These are phyloP conservation scores for Phytophthora meadii DNA, from an alignment of 352 stramenopile genomes.

Conservation along the genomic window DNA sequence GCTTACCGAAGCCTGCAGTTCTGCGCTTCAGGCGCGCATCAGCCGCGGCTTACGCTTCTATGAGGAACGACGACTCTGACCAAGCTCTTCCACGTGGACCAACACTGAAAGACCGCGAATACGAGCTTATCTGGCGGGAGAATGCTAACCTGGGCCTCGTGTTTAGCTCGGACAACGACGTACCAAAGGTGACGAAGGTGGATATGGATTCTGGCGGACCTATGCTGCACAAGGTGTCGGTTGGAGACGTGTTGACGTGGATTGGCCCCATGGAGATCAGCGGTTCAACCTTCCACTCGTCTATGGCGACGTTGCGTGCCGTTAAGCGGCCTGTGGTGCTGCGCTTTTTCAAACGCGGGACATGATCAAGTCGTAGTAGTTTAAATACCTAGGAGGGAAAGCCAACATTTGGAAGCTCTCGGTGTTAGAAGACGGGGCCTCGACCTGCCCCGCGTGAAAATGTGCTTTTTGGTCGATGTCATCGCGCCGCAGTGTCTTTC, in stretches of 20 bases:
- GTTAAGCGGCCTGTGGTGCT: constrained; percentile 85
- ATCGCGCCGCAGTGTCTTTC: constrained; percentile 14
- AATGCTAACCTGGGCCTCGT: constrained; percentile 86
- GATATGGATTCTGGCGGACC: constrained; percentile 78
- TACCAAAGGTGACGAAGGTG: constrained; percentile 85
- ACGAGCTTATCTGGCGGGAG: constrained; percentile 86
- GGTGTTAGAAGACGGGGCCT: constrained; percentile 44
- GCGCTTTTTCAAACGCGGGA: constrained; percentile 68
- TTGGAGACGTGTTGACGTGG: constrained; percentile 80
- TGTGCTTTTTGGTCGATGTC: constrained; percentile 43
- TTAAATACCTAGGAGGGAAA: constrained; percentile 30
- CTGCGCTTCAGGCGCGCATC: constrained; percentile 68
- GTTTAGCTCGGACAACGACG: constrained; percentile 81
- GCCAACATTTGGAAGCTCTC: constrained; percentile 42
- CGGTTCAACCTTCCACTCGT: constrained; percentile 83
- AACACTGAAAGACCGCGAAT: constrained; percentile 72
- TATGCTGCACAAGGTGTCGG: constrained; percentile 72
- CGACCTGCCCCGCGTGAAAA: constrained; percentile 33
- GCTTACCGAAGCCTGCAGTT: constrained; percentile 73
- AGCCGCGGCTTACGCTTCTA: constrained; percentile 38
- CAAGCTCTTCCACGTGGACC: constrained; percentile 58
- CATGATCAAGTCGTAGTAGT: constrained; percentile 44
- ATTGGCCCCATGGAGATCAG: constrained; percentile 84
- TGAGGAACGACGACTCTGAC: constrained; percentile 53
- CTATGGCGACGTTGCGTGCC: constrained; percentile 83